Conservation (phyloP, 2,329 filamentous ascomycete genomes). For the Penicillium fuscoglaucum region DNA sequence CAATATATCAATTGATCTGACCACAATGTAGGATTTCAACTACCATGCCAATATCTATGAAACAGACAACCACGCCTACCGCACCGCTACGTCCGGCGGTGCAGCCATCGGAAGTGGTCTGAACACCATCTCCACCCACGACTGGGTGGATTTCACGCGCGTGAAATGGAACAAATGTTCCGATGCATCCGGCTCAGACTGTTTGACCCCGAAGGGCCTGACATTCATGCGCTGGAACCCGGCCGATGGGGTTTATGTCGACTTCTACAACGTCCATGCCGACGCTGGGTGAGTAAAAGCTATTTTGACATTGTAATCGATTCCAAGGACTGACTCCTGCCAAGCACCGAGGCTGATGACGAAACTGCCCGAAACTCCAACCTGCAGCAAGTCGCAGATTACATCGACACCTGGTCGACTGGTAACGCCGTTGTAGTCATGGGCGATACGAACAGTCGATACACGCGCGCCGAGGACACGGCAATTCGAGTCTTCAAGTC, state of each 20-base stretch:
- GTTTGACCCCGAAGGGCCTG: conserved; percentile 69
- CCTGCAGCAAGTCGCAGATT: conserved; percentile 58
- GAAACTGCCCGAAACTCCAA: conserved; percentile 59
- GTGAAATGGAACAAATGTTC: conserved; percentile 58
- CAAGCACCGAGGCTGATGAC: conserved; percentile 52
- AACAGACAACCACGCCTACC: conserved; percentile 51
- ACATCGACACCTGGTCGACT: conserved; percentile 56
- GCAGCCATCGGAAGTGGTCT: conserved; percentile 64
- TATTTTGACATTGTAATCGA: neutral
- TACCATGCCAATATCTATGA: conserved; percentile 65
- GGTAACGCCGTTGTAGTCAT: conserved; percentile 65
- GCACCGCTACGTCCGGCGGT: conserved; percentile 65
- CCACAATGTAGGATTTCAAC: conserved; percentile 58
- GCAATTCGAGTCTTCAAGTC: conserved; percentile 52
- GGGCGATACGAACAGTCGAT: conserved; percentile 67
- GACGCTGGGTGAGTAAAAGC: conserved; percentile 56
- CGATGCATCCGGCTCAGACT: conserved; percentile 58
- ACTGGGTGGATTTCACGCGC: conserved; percentile 58
- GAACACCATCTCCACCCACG: conserved; percentile 62
- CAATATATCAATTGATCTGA: neutral
- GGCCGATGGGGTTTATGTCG: conserved; percentile 56
- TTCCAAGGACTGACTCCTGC: neutral
- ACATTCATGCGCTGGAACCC: conserved; percentile 63
- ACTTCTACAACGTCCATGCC: conserved; percentile 67
- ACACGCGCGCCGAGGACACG: conserved; percentile 57